Conservation (phyloP, 371 early-diverging fungal species). For the Encephalitozoon cuniculi region DNA sequence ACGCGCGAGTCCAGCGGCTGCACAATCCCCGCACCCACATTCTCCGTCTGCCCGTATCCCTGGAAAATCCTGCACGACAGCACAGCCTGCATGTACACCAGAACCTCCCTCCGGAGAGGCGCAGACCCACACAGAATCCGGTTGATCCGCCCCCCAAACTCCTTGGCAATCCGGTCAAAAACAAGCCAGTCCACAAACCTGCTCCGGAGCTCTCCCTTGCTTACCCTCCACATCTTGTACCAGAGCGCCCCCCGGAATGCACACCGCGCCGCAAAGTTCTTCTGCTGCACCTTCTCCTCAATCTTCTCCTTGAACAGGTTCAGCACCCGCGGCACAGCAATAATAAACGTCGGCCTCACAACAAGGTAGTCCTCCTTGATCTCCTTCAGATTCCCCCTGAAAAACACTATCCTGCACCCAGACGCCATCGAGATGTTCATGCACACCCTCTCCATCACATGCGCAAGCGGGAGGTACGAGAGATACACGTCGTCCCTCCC, state of each 20-base stretch:
- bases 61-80: conserved; percentile 72
- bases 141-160: conserved; percentile 77
- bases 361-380: conserved; percentile 72
- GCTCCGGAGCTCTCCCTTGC: conserved; percentile 65
- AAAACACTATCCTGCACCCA: conserved; percentile 70
- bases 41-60: conserved; percentile 89
- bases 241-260: conserved; percentile 67
- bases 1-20: conserved; percentile 42
- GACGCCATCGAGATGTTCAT: conserved; percentile 61
- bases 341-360: conserved; percentile 72
- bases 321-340: conserved; percentile 75
- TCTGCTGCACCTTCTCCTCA: conserved; percentile 64
- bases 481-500: conserved; percentile 63
- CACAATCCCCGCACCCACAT: conserved; percentile 66
- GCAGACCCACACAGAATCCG: conserved; percentile 77
- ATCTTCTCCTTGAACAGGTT: conserved; percentile 75
- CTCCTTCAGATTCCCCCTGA: conserved; percentile 69
- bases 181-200: conserved; percentile 77
- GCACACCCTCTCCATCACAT: conserved; percentile 72
- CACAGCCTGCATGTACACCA: conserved; percentile 74
- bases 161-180: conserved; percentile 72
- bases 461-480: conserved; percentile 73
- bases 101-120: conserved; percentile 72
- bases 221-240: conserved; percentile 65
- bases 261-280: conserved; percentile 66